These are phyloP conservation scores for Lentinus polychrous DNA, from an alignment of 1,284 basidiomycete genomes.

Conservation along the genomic window DNA sequence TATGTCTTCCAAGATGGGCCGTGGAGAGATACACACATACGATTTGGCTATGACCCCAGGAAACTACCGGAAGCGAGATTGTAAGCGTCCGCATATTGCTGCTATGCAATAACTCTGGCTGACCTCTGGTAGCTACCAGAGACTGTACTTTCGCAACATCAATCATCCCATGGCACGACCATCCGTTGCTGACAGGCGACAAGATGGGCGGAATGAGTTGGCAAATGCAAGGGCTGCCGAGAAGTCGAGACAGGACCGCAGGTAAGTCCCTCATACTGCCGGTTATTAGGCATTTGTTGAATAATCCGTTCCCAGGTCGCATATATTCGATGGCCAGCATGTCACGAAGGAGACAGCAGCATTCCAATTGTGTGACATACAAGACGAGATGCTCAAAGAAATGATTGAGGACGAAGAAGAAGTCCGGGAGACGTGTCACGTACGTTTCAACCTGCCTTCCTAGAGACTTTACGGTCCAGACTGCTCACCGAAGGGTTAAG, in stretches of 20 bases:
- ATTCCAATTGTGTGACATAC: conserved; percentile 91
- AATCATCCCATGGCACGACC: conserved; percentile 72
- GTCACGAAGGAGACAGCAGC: conserved; percentile 79
- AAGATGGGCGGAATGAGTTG: conserved; percentile 37
- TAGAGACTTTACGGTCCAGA: background rate
- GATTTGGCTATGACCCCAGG: conserved; percentile 87
- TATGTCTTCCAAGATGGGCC: conserved; percentile 94
- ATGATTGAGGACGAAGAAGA: conserved; percentile 73
- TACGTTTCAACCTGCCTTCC: conserved; percentile 29
- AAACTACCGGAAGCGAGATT: conserved; percentile 64
- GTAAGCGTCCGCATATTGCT: conserved; percentile 33
- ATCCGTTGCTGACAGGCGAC: conserved; percentile 60
- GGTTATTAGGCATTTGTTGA: background rate
- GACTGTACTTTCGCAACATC: conserved; percentile 77
- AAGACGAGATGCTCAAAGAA: conserved; percentile 72
- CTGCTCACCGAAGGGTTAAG: conserved; percentile 26
- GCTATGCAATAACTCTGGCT: background rate
- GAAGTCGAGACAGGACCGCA: conserved; percentile 14
- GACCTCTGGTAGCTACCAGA: conserved; percentile 56
- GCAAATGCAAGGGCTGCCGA: conserved; percentile 19
- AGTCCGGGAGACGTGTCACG: conserved; percentile 65
- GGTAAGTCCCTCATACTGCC: background rate
- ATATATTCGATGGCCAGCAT: conserved; percentile 85
- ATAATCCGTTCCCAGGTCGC: conserved; percentile 40
- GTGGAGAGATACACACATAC: conserved; percentile 86